Percentiles rank a stretch among this genome's conserved stretches.
These are phyloP conservation scores for Prunus davidiana DNA, from an alignment of 306 rosid genomes.

Conservation along the genomic window DNA sequence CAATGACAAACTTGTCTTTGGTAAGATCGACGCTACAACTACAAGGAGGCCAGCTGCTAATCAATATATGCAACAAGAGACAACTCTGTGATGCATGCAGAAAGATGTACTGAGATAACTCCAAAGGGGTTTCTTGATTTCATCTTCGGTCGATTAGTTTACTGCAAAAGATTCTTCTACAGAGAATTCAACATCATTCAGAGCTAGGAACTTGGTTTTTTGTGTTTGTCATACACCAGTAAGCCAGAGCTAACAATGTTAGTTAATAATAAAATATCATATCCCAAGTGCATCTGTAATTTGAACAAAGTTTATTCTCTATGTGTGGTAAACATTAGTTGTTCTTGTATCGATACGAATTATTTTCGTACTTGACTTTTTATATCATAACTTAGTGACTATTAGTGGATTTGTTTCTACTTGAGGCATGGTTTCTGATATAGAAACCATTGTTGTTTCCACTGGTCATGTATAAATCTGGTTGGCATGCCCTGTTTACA, in stretches of 20 bases:
- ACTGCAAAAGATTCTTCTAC: background rate
- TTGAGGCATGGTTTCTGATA: too few relatives aligned
- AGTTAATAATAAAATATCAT: background rate
- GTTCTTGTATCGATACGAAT: background rate
- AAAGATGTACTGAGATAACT: background rate
- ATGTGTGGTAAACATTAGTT: background rate
- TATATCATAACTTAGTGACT: too few relatives aligned
- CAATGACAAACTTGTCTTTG: constrained; percentile 5
- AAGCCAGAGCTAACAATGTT: background rate
- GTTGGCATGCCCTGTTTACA: too few relatives aligned
- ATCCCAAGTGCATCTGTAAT: background rate
- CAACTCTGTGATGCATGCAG: background rate
- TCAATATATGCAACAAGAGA: background rate
- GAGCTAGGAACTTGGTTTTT: background rate
- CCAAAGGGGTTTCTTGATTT: constrained; percentile 5
- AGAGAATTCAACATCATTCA: background rate
- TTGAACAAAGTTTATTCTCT: background rate
- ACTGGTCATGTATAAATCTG: background rate
- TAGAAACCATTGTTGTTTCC: too few relatives aligned
- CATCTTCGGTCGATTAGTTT: background rate
- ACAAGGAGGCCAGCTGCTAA: background rate
- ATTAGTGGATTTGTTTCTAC: too few relatives aligned
- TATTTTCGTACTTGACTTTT: background rate
- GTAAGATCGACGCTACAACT: constrained; percentile 18
- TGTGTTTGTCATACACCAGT: background rate